Conservation (phyloP, 768 basidiomycete genomes). For the Galerina marginata region DNA sequence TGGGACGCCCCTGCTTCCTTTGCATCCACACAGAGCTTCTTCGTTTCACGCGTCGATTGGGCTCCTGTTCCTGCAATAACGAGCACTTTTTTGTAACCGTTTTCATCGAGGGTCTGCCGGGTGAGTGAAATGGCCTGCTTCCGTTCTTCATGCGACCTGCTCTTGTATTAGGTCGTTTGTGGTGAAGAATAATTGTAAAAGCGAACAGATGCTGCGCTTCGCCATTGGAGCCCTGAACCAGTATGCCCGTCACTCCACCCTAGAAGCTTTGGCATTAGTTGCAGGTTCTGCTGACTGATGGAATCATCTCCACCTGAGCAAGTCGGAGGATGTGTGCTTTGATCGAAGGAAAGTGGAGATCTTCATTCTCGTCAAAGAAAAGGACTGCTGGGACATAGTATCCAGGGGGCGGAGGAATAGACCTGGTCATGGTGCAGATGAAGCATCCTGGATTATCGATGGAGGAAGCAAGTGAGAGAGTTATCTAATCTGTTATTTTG, state of each 20-base stretch:
- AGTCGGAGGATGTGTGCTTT: constrained; percentile 74
- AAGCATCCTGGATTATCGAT: too few relatives aligned
- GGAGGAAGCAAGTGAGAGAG: background rate
- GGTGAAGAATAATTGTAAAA: background rate
- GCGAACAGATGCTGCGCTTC: constrained; percentile 72
- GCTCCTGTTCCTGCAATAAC: constrained; percentile 88
- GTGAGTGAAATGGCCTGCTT: constrained; percentile 66
- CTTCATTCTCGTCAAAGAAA: constrained; percentile 71
- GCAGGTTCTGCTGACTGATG: background rate
- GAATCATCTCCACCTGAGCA: constrained; percentile 55
- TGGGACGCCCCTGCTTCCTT: constrained; percentile 84
- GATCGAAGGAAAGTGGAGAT: constrained; percentile 71
- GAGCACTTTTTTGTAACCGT: constrained; percentile 68
- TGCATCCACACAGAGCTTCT: constrained; percentile 70
- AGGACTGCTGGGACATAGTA: constrained; percentile 82
- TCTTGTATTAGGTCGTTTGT: background rate
- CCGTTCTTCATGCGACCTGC: constrained; percentile 69
- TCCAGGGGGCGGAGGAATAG: constrained; percentile 63
- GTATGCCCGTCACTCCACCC: constrained; percentile 76
- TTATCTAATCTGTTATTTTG: constrained; percentile 22
- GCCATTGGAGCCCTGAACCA: constrained; percentile 78
- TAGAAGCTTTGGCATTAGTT: constrained; percentile 35
- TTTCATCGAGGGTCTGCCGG: constrained; percentile 72
- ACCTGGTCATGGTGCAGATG: constrained; percentile 20
- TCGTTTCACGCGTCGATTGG: constrained; percentile 79